These are phyloP conservation scores for Fusarium guadeloupense DNA, from an alignment of 2,329 filamentous ascomycete genomes.

Conservation along the genomic window DNA sequence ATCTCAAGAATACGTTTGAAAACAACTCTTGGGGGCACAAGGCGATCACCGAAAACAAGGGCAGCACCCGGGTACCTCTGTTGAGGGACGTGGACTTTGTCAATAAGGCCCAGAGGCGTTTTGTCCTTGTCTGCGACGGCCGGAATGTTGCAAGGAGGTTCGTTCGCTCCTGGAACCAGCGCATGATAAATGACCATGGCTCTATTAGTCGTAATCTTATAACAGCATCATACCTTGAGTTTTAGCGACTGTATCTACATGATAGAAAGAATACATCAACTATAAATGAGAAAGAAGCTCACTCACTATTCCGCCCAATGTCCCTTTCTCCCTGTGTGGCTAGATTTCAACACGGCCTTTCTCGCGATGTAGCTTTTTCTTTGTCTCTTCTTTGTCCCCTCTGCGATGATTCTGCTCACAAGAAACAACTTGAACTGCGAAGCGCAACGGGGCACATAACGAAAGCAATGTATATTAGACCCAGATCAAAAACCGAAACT, in stretches of 20 bases:
- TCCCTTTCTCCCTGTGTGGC: not conserved
- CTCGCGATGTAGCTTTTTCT: constrained; percentile 16
- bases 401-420: constrained; percentile 3
- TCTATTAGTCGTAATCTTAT: constrained; percentile 35
- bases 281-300: constrained; percentile 5
- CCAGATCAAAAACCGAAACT: constrained; percentile 58
- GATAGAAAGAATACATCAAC: constrained; percentile 6
- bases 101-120: constrained; percentile 41
- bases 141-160: constrained; percentile 51
- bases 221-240: constrained; percentile 47
- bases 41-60: not conserved
- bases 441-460: constrained; percentile 36
- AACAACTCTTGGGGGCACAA: not conserved
- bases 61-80: constrained; percentile 11
- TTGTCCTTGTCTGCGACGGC: constrained; percentile 47
- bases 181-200: constrained; percentile 38
- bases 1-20: constrained; percentile 10
- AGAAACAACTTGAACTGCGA: constrained; percentile 12
- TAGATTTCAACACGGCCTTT: not conserved
- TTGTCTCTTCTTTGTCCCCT: constrained; percentile 5
- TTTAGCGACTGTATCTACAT: constrained; percentile 41
- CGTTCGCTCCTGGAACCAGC: constrained; percentile 54
- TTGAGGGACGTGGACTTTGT: constrained; percentile 24
- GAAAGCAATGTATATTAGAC: constrained; percentile 55
- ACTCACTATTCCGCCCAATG: constrained; percentile 4